These are phyloP conservation scores for Fusarium sp. DNA, from an alignment of 2,329 filamentous ascomycete species.

Conservation along the genomic window DNA sequence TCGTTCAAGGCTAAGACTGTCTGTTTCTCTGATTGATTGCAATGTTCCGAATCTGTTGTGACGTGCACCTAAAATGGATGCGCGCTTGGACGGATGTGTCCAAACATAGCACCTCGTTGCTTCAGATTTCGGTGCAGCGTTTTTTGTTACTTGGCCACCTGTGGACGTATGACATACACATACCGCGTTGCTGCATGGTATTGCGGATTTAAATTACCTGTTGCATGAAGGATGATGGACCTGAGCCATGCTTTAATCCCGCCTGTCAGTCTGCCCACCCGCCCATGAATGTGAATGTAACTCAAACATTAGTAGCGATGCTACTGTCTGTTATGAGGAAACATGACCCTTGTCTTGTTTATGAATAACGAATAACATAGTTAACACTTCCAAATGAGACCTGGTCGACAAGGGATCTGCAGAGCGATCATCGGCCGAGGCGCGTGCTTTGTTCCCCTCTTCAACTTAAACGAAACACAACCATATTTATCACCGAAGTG, in stretches of 20 bases:
- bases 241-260: background rate
- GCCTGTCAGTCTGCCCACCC: background rate
- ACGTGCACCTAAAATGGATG: conserved; percentile 6
- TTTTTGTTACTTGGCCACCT: conserved; percentile 1
- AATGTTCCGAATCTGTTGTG: conserved; percentile 20
- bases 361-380: too few relatives aligned
- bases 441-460: background rate
- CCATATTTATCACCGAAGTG: background rate
- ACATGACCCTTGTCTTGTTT: conserved; percentile 4
- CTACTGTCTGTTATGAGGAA: background rate
- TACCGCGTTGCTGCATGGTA: too few relatives aligned
- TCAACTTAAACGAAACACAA: background rate
- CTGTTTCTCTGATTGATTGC: conserved; percentile 14
- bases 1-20: conserved; percentile 6
- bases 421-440: background rate
- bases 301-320: background rate
- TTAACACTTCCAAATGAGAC: conserved; percentile 11
- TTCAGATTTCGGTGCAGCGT: conserved; percentile 35
- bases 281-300: conserved; percentile 22
- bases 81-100: conserved; percentile 25
- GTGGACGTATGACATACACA: background rate
- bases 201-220: background rate
- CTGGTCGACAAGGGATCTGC: conserved; percentile 40
- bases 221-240: background rate
- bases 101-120: conserved; percentile 10